Base-by-base conservation (phyloP, 495 filamentous ascomycete species). In the Penicillium canescens region DNA sequence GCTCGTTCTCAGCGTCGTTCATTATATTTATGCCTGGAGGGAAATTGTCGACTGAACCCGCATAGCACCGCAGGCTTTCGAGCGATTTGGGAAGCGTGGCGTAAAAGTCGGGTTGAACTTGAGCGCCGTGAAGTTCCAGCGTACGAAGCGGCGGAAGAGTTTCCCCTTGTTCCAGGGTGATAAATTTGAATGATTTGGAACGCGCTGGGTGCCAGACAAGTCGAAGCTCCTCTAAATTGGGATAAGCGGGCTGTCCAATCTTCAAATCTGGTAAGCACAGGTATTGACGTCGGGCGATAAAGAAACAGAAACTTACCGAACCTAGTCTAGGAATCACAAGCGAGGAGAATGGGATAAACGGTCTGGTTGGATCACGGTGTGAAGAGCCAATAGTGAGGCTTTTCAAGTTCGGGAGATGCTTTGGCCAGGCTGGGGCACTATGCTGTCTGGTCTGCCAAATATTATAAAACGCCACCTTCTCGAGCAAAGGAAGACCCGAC, bases 161-260 rank as follows among this genome's bases (percentile, higher is more conserved):
- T 26, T 51, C 20, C 47, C 49, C 10, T 36, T 48, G 34, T 8
- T 37, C 53, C 52, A 33, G 13, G 11, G 46, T 13, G 10, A 24
- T 18, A 14, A 60, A 60, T n/a, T n/a, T 28, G 26, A 49, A 50
- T 6, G 57, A 49, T 4, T 56, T n/a, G 14, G 62, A 61, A 1
- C 57, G 18, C 34, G 57, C 42, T 7, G 67, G 65, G n/a, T 69
- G 42, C 21, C 64, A 71, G 24, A 63, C 52, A 8, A 78, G 59
- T 11, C 63, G 55, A 2, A 78, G 43, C 42, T 76, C 73, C 52
- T 71, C 65, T 6, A 78, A 56, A 16, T 73, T 76, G 16, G 69
- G 65, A 38, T 73, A 66, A 1, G 52, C 14, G 4, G 61, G 54
- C 23, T 50, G 11, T n/a, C 33, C 28, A 3, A 21, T 28, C 54